phyloP scores from a whole-genome alignment of 805 yeast species.

The Saccharomycopsis microspora region DNA sequence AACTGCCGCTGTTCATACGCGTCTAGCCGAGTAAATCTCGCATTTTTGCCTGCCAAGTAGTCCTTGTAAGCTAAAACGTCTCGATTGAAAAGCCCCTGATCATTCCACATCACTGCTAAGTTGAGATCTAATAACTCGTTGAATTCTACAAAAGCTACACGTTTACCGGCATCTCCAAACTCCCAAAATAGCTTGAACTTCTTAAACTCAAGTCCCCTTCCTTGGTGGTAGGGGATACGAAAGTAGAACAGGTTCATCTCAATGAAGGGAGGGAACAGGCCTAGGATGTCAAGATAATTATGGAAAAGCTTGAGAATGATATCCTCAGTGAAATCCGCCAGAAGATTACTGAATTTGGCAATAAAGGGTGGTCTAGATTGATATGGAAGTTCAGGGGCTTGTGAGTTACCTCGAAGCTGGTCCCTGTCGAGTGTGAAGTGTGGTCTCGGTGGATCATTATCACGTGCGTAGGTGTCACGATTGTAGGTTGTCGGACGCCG shows the following conservation, averaged over 20 bases:
- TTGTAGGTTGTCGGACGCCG: constrained; percentile 1
- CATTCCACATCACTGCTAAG: constrained; percentile 13
- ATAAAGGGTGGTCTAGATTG: constrained; percentile 47
- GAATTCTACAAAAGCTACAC: constrained; percentile 56
- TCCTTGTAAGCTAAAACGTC: constrained; percentile 11
- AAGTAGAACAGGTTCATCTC: constrained; percentile 35
- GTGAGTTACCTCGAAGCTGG: background rate
- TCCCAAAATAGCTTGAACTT: constrained; percentile 56
- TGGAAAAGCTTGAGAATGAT: constrained; percentile 11
- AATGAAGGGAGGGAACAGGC: constrained; percentile 29
- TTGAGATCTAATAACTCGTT: constrained; percentile 35
- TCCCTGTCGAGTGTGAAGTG: background rate
- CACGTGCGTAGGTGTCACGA: background rate
- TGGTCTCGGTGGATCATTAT: background rate
- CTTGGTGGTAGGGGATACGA: constrained; percentile 12
- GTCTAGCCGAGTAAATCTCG: too few relatives aligned
- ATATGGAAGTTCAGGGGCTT: constrained; percentile 8
- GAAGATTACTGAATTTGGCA: constrained; percentile 49
- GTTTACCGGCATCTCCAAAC: constrained; percentile 23
- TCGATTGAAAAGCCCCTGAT: constrained; percentile 12
- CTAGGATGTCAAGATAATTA: constrained; percentile 15
- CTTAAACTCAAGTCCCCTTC: constrained; percentile 41
- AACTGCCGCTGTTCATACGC: constrained; percentile 1
- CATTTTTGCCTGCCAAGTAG: constrained; percentile 6
- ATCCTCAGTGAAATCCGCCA: constrained; percentile 33